phyloP scores from a whole-genome alignment of 2,329 filamentous ascomycete genomes.

The Hypocrella siamensis region DNA sequence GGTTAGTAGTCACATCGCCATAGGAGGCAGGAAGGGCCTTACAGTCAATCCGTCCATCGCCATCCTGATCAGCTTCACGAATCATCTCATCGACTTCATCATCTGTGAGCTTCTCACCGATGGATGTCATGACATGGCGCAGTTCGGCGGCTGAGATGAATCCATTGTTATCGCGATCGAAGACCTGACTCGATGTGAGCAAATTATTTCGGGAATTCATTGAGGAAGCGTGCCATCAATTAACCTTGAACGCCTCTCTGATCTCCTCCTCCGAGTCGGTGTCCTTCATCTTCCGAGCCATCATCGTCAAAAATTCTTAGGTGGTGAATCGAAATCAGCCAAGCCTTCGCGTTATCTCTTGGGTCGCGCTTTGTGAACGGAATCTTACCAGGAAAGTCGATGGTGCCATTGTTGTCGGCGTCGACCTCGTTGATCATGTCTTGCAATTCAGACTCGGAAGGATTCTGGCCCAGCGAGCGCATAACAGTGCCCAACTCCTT shows the following conservation, averaged over 20 bases:
- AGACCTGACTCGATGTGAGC: constrained; percentile 33
- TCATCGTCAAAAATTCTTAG: constrained; percentile 69
- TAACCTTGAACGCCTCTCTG: constrained; percentile 72
- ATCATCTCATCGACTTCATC: constrained; percentile 92
- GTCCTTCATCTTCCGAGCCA: constrained; percentile 90
- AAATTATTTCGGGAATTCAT: too few relatives aligned
- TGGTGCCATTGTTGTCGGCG: constrained; percentile 83
- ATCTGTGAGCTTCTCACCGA: constrained; percentile 80
- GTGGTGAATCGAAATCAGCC: too few relatives aligned
- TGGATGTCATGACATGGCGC: constrained; percentile 83
- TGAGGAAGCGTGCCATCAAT: too few relatives aligned
- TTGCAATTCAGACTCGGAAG: constrained; percentile 77
- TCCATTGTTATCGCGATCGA: constrained; percentile 82
- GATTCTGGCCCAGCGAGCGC: constrained; percentile 81
- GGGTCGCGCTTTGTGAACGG: too few relatives aligned
- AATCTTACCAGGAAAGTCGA: constrained; percentile 69
- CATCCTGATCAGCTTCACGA: constrained; percentile 77
- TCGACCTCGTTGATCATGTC: constrained; percentile 94
- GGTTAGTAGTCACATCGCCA: constrained; percentile 7
- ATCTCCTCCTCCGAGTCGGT: constrained; percentile 87
- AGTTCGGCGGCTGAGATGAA: constrained; percentile 82
- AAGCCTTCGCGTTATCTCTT: too few relatives aligned
- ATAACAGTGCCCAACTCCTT: constrained; percentile 84
- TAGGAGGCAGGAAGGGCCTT: constrained; percentile 17
- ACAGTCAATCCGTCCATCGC: constrained; percentile 82